These are phyloP conservation scores for Botrytis deweyae DNA, from an alignment of 2,329 filamentous ascomycete genomes.

Conservation along the genomic window DNA sequence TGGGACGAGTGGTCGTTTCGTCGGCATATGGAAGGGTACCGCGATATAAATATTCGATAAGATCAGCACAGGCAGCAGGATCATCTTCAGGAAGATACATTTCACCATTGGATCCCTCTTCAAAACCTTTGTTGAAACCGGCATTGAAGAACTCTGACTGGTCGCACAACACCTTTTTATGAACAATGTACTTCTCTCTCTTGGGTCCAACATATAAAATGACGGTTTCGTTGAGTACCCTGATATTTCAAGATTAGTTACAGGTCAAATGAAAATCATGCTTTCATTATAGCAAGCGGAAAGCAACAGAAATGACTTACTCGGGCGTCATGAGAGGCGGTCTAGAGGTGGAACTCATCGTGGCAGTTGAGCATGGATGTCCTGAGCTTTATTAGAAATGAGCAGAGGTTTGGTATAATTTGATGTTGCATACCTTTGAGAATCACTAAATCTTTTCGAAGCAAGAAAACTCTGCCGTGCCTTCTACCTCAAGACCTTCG, in stretches of 20 bases:
- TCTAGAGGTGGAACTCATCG: background rate
- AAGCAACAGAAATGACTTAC: background rate
- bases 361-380: no score
- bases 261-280: background rate
- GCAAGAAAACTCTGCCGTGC: no score
- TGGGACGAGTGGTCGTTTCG: background rate
- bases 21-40: background rate
- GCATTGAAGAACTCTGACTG: constrained; percentile 25
- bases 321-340: background rate
- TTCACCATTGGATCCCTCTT: background rate
- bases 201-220: constrained; percentile 24
- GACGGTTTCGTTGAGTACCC: constrained; percentile 10
- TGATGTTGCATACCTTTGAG: background rate
- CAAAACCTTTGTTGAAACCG: constrained; percentile 7
- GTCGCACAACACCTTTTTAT: constrained; percentile 27
- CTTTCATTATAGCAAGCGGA: accelerated
- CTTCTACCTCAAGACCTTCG: background rate
- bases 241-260: background rate
- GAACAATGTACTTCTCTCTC: constrained; percentile 23
- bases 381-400: background rate
- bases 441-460: no score
- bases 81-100: constrained; percentile 24
- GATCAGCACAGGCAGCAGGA: background rate
- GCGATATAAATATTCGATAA: constrained; percentile 15
- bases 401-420: accelerated